Evolutionary conservation across 192 early-diverging fungal genomes (phyloP).

Genomic region (Geosiphon pyriformis): DNA sequence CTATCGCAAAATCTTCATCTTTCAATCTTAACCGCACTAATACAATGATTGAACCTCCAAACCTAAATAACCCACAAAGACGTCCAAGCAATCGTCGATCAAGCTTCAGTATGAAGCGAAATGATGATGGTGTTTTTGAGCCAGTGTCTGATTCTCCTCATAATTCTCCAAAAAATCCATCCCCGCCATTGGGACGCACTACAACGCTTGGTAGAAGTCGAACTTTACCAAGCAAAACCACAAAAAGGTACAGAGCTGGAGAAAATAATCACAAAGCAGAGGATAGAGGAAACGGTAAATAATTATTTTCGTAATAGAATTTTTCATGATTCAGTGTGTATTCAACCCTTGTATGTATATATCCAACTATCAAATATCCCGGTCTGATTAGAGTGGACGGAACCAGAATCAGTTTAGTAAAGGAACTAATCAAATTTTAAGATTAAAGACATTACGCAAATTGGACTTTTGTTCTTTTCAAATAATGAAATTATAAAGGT

Average conservation of each 20-base stretch:
- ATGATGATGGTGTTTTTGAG: not conserved
- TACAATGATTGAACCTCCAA: conserved; percentile 1
- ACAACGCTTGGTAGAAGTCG: not conserved
- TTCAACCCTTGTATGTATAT: too few relatives aligned
- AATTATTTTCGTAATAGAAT: too few relatives aligned
- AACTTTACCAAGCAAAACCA: not conserved
- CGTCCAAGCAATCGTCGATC: not conserved
- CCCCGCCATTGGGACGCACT: not conserved
- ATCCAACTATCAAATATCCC: too few relatives aligned
- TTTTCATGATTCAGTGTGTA: too few relatives aligned
- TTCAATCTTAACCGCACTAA: not conserved
- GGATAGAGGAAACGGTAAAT: not conserved
- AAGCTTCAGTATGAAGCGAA: not conserved
- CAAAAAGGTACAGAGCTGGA: not conserved
- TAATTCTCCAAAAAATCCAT: too few relatives aligned
- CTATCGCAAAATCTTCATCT: too few relatives aligned
- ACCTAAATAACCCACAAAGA: not conserved
- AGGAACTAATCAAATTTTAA: too few relatives aligned
- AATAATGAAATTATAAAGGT: too few relatives aligned
- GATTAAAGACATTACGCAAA: too few relatives aligned
- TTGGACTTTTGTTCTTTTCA: too few relatives aligned
- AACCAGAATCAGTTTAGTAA: too few relatives aligned
- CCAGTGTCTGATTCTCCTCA: not conserved
- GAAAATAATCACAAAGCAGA: not conserved
- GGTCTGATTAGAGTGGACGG: too few relatives aligned